phyloP scores from a whole-genome alignment of 805 yeast species.

The Monosporozyma servazzii region DNA sequence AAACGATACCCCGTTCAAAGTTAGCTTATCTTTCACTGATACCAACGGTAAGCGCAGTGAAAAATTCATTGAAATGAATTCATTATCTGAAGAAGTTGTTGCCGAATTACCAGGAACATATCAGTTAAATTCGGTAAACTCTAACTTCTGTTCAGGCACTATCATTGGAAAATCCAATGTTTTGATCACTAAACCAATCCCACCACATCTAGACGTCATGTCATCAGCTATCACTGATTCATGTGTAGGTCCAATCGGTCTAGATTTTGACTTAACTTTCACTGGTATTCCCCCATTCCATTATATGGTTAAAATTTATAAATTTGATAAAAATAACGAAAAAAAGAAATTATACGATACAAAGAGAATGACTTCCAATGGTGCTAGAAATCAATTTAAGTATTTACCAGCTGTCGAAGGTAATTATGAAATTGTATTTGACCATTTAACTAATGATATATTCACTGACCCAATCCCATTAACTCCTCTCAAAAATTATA shows the following conservation, averaged over 20 bases:
- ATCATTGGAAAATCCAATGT: slow-evolving; percentile 48
- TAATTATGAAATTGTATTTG: slow-evolving; percentile 63
- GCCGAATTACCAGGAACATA: slow-evolving; percentile 62
- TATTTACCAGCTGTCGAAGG: slow-evolving; percentile 81
- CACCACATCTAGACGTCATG: slow-evolving; percentile 38
- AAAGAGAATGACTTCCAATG: slow-evolving; percentile 31
- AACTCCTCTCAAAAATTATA: slow-evolving; percentile 33
- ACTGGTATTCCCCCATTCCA: slow-evolving; percentile 79
- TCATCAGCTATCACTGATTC: slow-evolving; percentile 58
- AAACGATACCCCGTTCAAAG: slow-evolving; percentile 29
- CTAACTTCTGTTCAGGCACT: slow-evolving; percentile 59
- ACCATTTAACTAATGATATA: slow-evolving; percentile 53
- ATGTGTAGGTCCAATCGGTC: slow-evolving; percentile 89
- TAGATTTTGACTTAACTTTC: slow-evolving; percentile 56
- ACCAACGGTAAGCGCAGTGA: slow-evolving; percentile 18
- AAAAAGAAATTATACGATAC: slow-evolving; percentile 29
- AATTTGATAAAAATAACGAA: slow-evolving; percentile 29
- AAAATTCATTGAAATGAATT: slow-evolving; percentile 21
- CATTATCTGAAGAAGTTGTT: slow-evolving; percentile 25
- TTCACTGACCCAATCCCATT: slow-evolving; percentile 38
- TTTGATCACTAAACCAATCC: slow-evolving; percentile 48
- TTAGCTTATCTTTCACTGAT: slow-evolving; percentile 27
- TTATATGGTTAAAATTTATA: slow-evolving; percentile 52
- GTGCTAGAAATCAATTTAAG: slow-evolving; percentile 45
- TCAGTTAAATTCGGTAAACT: slow-evolving; percentile 41